phyloP scores from a whole-genome alignment of 1,139 yeast genomes.

The Sugiyamaella xylanicola region DNA sequence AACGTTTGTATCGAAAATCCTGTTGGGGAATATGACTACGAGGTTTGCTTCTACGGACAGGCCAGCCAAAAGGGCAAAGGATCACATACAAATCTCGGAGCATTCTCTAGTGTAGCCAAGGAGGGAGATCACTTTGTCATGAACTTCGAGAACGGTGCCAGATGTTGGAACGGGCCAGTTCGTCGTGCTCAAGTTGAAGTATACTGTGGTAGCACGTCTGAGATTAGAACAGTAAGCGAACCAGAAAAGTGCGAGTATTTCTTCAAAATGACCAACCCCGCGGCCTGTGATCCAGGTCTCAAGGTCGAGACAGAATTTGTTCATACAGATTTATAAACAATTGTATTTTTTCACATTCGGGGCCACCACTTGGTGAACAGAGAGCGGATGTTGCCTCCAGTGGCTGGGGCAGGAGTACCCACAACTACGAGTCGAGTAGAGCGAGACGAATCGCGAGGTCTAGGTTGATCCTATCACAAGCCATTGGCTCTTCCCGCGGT shows the following conservation, averaged over 20 bases:
- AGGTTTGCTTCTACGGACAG: constrained; percentile 59
- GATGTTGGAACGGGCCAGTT: constrained; percentile 94
- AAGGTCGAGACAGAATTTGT: constrained; percentile 11
- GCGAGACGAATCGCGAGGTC: no score
- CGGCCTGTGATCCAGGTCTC: constrained; percentile 55
- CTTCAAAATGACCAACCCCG: constrained; percentile 64
- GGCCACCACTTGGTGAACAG: no score
- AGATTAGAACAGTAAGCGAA: constrained; percentile 70
- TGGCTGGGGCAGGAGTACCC: no score
- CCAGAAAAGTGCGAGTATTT: constrained; percentile 85
- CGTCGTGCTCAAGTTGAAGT: constrained; percentile 69
- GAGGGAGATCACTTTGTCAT: constrained; percentile 32
- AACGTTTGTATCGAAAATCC: constrained; percentile 52
- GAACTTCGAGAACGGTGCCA: constrained; percentile 64
- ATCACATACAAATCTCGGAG: constrained; percentile 58
- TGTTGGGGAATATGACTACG: constrained; percentile 72
- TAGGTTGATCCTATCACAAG: no score
- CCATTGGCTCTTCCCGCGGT: no score
- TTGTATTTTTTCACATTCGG: no score
- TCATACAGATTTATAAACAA: constrained; percentile 20
- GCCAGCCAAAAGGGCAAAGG: constrained; percentile 58
- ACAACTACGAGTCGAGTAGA: no score
- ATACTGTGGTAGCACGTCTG: constrained; percentile 63
- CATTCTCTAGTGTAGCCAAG: constrained; percentile 36
- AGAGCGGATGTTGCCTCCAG: no score